These are phyloP conservation scores for Perkinsus olseni DNA, from an alignment of 169 alveolate species.

Conservation along the genomic window DNA sequence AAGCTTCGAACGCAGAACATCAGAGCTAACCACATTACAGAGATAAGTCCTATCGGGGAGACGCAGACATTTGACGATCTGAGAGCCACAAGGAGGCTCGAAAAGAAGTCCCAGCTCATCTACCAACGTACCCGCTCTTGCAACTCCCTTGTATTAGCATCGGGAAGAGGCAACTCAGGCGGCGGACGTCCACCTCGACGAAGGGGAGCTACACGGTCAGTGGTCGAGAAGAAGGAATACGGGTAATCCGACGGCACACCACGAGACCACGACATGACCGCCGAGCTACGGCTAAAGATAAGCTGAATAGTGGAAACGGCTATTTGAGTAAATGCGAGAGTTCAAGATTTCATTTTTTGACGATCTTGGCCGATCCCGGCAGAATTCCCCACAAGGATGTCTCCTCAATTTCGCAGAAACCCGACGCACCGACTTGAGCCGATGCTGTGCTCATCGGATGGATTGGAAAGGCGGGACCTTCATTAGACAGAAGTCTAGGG, in stretches of 20 bases:
- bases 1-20: background rate
- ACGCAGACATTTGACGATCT: background rate
- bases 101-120: background rate
- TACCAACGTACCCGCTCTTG: background rate
- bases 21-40: background rate
- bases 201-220: background rate
- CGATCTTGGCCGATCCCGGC: background rate
- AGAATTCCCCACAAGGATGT: background rate
- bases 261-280: background rate
- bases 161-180: background rate
- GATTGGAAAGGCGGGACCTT: too few species aligned
- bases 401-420: background rate
- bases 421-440: background rate
- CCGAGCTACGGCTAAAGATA: background rate
- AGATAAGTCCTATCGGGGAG: background rate
- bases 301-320: background rate
- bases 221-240: background rate
- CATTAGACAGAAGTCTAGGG: too few species aligned
- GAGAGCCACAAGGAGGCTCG: background rate
- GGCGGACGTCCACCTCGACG: background rate
- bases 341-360: background rate
- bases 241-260: background rate
- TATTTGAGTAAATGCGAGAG: background rate
- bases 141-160: background rate
- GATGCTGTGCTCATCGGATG: too few species aligned